Evolutionary conservation across 257 asterid genomes (phyloP).

Genomic region (Nicotiana obtusifolia): DNA sequence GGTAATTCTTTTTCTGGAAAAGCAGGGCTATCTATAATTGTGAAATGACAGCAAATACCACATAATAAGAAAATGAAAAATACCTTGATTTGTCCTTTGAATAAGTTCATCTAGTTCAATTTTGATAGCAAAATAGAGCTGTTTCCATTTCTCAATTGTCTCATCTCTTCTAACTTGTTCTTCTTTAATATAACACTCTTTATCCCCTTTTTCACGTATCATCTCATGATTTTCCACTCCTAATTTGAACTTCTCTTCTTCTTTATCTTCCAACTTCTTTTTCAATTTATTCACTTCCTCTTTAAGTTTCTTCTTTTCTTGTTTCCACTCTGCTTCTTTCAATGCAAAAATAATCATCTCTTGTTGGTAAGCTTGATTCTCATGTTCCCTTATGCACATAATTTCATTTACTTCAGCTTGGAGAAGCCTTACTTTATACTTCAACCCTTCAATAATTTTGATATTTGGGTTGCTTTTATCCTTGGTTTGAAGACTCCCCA

Average conservation of each 20-base stretch:
- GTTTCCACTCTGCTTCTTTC: constrained; percentile 69
- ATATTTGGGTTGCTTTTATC: constrained; percentile 23
- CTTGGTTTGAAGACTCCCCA: constrained; percentile 64
- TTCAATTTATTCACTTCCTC: constrained; percentile 43
- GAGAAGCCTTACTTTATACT: constrained; percentile 45
- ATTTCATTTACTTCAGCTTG: constrained; percentile 55
- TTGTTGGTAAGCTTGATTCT: constrained; percentile 45
- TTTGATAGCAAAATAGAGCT: constrained; percentile 73
- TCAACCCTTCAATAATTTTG: constrained; percentile 43
- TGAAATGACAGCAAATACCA: too few species aligned
- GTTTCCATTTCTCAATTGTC: constrained; percentile 77
- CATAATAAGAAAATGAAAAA: neutral
- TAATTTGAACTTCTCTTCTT: neutral
- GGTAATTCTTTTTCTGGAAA: too few species aligned
- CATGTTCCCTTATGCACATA: constrained; percentile 59
- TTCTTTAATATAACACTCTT: constrained; percentile 6
- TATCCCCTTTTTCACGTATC: constrained; percentile 5
- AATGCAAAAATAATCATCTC: constrained; percentile 55
- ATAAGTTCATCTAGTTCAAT: constrained; percentile 86
- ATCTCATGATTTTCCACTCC: constrained; percentile 8
- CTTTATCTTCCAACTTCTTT: constrained; percentile 31
- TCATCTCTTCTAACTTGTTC: constrained; percentile 46
- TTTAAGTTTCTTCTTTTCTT: constrained; percentile 46
- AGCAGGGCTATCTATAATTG: too few species aligned
- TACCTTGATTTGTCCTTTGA: constrained; percentile 54